Evolutionary conservation across 1,139 yeast genomes (phyloP).

Genomic region (Debaryomyces sp.): DNA sequence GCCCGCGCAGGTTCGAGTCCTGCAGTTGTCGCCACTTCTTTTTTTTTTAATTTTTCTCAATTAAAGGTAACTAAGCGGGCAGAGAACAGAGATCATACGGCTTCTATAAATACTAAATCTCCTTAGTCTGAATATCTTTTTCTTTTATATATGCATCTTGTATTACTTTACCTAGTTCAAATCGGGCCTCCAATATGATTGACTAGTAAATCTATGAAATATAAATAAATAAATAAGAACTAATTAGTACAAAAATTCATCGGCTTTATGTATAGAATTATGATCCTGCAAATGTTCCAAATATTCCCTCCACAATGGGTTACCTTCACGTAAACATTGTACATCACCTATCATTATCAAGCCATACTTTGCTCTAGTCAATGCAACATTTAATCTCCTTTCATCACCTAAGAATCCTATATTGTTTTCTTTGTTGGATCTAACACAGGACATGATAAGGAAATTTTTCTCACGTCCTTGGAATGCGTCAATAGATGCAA

Average conservation of each 20-base stretch:
- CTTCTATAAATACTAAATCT: background rate
- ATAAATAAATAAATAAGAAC: background rate
- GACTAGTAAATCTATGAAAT: background rate
- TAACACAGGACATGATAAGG: conserved; percentile 61
- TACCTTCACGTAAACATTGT: conserved; percentile 49
- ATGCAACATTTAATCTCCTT: conserved; percentile 67
- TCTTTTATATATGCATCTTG: background rate
- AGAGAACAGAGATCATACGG: too few relatives aligned
- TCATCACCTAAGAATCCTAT: conserved; percentile 63
- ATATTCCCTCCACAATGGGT: conserved; percentile 56
- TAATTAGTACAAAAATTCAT: conserved; percentile 14
- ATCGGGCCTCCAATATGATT: background rate
- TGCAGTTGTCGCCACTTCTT: conserved; percentile 53
- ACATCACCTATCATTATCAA: conserved; percentile 60
- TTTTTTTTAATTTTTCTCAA: conserved; percentile 7
- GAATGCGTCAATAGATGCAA: conserved; percentile 69
- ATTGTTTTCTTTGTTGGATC: conserved; percentile 52
- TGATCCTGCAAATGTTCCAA: conserved; percentile 36
- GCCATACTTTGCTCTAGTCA: conserved; percentile 64
- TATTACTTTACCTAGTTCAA: too few relatives aligned
- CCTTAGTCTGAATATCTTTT: background rate
- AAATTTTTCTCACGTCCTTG: conserved; percentile 68
- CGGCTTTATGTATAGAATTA: conserved; percentile 15
- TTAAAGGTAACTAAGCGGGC: too few relatives aligned
- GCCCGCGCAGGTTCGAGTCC: conserved; percentile 66